Base-by-base conservation (phyloP, 1,284 basidiomycete species). In the Wolfiporia cocos region DNA sequence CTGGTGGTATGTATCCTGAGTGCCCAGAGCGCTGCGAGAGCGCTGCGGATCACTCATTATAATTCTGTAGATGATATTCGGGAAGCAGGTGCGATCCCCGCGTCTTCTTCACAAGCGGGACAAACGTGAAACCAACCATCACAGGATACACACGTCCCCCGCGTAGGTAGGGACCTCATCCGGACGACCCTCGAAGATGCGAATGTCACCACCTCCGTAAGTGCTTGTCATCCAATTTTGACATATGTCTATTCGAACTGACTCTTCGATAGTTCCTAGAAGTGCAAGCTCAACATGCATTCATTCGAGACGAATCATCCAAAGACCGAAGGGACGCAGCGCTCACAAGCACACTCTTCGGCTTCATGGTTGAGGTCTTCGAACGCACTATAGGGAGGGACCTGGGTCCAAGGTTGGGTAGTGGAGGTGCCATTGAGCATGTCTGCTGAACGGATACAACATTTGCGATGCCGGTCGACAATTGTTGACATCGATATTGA, bases 271-370 rank as follows among this genome's bases (percentile, higher is more conserved):
- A 95, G 89, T 91, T 93, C 57, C 67, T 93, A 44, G 91, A 94
- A 57, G 89, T 93, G 6, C 91, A 93, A 63, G 92, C 92, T 0
- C 92, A 94, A 56, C 92, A 95, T 54, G 92, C 92, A 3, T 96
- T 95, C 64, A 85, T 95, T 53, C 81, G 92, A 5, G 92, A 95
- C 61, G 88, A 92, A 55, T 74, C 76, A 3, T 91, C 86, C 28
- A 95, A 95, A 61, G 92, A 90, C 2, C 77, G 92, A 40, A 96
- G 91, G 89, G 92, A 96, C 58, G 90, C 91, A 7, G 92, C 92
- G 0, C 68, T 95, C 37, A 88, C 90, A 0, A 72, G 81, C 33
- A 84, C 83, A 10, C 59, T 92, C 41, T 93, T 95, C 60, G 69
- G 69, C 3, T 86, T 88, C 63, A 86, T 95, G 88, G 73, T 95